Evolutionary conservation across 805 yeast species (phyloP), one percentile per base, ranked within the genome.

Genomic region (Kazachstania kunashirensis): DNA sequence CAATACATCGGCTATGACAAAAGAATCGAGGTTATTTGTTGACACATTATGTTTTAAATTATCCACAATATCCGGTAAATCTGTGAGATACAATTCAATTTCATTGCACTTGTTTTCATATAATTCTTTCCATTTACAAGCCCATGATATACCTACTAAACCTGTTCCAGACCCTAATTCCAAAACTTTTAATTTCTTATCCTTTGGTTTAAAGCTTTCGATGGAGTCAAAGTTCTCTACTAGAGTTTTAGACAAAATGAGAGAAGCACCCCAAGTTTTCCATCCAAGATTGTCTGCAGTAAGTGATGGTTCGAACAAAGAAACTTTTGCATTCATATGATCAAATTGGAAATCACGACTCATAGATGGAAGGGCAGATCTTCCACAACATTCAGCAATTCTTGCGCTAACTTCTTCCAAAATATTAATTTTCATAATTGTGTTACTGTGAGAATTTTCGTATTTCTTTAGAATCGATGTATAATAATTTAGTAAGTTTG

Each of bases 141-240:
- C 73, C 38, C 83, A 67, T 0, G 78, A 67, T 24, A 92, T 80
- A 0, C 97, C 96, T 3, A 79, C 80, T 12, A 89, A 65, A 0
- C 98, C 98, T 0, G 98, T 92, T 0, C 98, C 98, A 0, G 97
- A 69, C 0, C 98, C 98, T n/a, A 92, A 62, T 50, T 89, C 98
- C 20, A 83, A 54, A 0, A 78, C 56, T 24, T 55, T 33, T 52
- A 48, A 12, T 47, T 46, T 41, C 13, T 40, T 30, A 4, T 24
- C 14, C 0, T 21, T 40, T 8, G 21, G 24, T 30, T 20, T 36
- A 19, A 25, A 19, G 6, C 25, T 9, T 13, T 29, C 11, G 5
- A 6, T 20, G 6, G 15, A 13, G 32, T 32, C 26, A n/a, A 35
- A 48, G 8, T 52, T 49, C 19, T 54, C 46, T 5, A 68, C 55